Conservation (phyloP, 164 flowering plant genomes). For the Kalanchoe fedtschenkoi region DNA sequence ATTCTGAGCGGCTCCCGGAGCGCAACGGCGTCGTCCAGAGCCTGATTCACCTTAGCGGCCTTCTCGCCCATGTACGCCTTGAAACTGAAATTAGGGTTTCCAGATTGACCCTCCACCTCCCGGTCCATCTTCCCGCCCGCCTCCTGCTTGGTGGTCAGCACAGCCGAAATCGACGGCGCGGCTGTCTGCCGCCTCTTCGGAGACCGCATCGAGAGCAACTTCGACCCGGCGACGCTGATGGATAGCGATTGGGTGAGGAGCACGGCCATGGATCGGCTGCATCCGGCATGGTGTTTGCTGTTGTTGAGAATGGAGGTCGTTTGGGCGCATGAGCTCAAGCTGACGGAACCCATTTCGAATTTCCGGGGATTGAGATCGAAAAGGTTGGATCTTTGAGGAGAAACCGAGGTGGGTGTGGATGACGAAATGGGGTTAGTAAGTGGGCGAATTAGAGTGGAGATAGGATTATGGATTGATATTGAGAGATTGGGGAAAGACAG, state of each 20-base stretch:
- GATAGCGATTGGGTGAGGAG: no score
- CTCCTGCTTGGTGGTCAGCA: no score
- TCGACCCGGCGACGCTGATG: neutral
- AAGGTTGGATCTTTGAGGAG: neutral
- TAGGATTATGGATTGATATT: no score
- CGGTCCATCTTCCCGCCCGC: neutral
- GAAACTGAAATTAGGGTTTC: conserved; percentile 18
- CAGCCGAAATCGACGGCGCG: neutral
- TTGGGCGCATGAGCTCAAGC: neutral
- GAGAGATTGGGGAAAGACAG: no score
- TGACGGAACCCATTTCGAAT: neutral
- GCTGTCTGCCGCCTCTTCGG: neutral
- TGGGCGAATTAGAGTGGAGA: no score
- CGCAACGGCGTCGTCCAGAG: conserved; percentile 38
- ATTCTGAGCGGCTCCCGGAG: conserved; percentile 28
- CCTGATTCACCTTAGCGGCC: conserved; percentile 27
- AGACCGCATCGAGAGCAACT: neutral
- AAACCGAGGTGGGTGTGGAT: neutral
- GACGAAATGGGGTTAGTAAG: no score
- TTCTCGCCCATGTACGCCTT: conserved; percentile 28
- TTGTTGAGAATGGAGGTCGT: neutral
- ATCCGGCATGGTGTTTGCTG: no score
- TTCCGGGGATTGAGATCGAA: neutral
- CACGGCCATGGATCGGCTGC: neutral
- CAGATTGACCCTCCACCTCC: neutral